phyloP scores from a whole-genome alignment of 2,329 filamentous ascomycete genomes.

The Fusarium dimerum region DNA sequence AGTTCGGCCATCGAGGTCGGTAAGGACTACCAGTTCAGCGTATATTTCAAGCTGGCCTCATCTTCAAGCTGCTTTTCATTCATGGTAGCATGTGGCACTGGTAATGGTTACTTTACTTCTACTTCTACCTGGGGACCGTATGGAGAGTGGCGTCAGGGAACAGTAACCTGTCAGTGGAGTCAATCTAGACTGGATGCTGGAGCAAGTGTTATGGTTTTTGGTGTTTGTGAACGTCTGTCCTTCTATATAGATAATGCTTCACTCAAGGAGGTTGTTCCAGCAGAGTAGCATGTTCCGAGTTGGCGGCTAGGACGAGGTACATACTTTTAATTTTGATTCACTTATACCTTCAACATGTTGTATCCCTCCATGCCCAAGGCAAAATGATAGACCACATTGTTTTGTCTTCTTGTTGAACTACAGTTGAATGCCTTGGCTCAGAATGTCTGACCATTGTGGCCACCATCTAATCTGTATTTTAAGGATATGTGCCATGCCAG shows the following conservation, averaged over 20 bases:
- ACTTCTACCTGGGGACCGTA: neutral
- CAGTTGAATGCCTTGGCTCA: no score
- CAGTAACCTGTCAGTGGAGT: slow-evolving; percentile 6
- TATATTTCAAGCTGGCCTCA: neutral
- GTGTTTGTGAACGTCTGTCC: neutral
- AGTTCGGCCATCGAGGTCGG: neutral
- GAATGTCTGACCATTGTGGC: no score
- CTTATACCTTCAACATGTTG: no score
- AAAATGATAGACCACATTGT: no score
- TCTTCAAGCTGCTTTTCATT: neutral
- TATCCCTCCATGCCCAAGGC: no score
- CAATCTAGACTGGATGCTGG: slow-evolving; percentile 1
- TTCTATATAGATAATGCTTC: neutral
- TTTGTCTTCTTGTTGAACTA: no score
- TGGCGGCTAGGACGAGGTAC: no score
- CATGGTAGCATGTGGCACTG: neutral
- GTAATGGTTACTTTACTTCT: neutral
- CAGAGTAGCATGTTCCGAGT: no score
- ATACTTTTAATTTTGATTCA: no score
- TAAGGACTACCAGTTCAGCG: neutral
- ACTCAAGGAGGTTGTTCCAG: no score
- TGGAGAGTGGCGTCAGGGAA: neutral
- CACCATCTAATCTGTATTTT: no score
- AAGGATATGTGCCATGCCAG: no score
- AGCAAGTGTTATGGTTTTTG: neutral